Evolutionary conservation across 2,329 filamentous ascomycete species (phyloP).

Genomic region (Arthrinium puccinioides): DNA sequence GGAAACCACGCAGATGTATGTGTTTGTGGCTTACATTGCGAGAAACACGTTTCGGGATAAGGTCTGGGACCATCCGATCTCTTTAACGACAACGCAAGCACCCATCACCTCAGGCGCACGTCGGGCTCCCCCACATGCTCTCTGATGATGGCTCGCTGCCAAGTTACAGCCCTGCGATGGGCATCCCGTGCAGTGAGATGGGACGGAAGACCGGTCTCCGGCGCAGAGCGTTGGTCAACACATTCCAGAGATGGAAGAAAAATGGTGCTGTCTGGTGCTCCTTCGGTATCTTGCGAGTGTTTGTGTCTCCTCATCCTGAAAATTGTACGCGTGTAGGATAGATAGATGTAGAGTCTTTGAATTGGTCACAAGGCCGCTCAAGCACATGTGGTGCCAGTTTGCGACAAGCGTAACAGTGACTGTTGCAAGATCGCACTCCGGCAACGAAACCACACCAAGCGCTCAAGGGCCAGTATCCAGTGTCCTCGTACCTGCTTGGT

Average conservation of each 20-base stretch:
- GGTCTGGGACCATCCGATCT: conserved; percentile 4
- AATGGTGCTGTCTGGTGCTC: neutral
- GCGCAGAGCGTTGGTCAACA: neutral
- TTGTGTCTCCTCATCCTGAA: no score
- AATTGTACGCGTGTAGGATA: no score
- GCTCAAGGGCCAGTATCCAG: no score
- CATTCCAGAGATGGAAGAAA: neutral
- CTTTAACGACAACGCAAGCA: conserved; percentile 6
- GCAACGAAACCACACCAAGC: no score
- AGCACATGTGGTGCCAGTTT: no score
- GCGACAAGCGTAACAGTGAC: no score
- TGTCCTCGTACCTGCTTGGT: no score
- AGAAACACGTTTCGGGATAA: conserved; percentile 5
- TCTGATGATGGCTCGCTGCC: conserved; percentile 6
- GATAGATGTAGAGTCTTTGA: no score
- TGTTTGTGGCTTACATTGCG: conserved; percentile 3
- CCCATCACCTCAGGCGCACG: conserved; percentile 6
- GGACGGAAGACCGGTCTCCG: neutral
- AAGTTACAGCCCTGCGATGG: conserved; percentile 2
- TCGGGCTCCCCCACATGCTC: neutral
- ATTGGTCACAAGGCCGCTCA: no score
- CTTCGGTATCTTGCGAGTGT: no score
- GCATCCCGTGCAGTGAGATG: neutral
- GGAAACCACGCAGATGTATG: no score
- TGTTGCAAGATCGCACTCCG: no score